Percentiles rank a stretch among this genome's conserved stretches.
phyloP scores from a whole-genome alignment of 148 eudicot genomes.

The Fallopia convolvulus region DNA sequence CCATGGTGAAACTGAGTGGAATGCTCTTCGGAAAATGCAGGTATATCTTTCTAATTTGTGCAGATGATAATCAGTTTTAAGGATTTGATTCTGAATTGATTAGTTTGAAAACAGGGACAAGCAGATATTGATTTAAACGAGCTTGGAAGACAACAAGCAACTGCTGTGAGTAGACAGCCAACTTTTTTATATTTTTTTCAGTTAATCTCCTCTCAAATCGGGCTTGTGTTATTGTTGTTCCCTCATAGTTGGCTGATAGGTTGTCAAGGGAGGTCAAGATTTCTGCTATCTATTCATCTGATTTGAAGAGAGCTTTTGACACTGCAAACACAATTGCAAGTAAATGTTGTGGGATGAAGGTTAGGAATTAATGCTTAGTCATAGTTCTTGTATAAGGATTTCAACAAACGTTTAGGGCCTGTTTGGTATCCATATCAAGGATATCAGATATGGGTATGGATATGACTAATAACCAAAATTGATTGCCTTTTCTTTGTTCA shows the following conservation, averaged over 20 bases:
- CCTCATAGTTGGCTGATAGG: conserved; percentile 56
- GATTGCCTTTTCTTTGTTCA: conserved; percentile 14
- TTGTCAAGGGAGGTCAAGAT: conserved; percentile 57
- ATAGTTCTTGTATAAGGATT: not conserved
- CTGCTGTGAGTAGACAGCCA: conserved; percentile 42
- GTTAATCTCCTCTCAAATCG: conserved; percentile 1
- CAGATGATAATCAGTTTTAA: not conserved
- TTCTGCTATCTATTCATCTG: conserved; percentile 73
- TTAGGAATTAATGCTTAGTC: not conserved
- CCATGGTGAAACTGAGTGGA: conserved; percentile 80
- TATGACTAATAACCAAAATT: too few relatives aligned
- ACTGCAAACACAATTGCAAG: conserved; percentile 72
- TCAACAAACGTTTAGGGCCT: too few relatives aligned
- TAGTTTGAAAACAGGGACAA: conserved; percentile 45
- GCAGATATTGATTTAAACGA: conserved; percentile 80
- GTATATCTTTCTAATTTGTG: conserved; percentile 17
- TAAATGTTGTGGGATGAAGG: conserved; percentile 64
- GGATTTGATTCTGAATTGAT: not conserved
- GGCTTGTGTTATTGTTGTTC: conserved; percentile 6
- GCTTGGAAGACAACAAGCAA: conserved; percentile 72
- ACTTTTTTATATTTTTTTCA: not conserved
- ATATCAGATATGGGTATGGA: too few relatives aligned
- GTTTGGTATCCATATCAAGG: too few relatives aligned
- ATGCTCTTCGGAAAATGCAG: conserved; percentile 59
- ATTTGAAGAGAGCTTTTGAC: conserved; percentile 68